Evolutionary conservation across 2,329 filamentous ascomycete genomes (phyloP), one percentile per base, ranked within the genome.

Genomic region (Exophiala viscosa): DNA sequence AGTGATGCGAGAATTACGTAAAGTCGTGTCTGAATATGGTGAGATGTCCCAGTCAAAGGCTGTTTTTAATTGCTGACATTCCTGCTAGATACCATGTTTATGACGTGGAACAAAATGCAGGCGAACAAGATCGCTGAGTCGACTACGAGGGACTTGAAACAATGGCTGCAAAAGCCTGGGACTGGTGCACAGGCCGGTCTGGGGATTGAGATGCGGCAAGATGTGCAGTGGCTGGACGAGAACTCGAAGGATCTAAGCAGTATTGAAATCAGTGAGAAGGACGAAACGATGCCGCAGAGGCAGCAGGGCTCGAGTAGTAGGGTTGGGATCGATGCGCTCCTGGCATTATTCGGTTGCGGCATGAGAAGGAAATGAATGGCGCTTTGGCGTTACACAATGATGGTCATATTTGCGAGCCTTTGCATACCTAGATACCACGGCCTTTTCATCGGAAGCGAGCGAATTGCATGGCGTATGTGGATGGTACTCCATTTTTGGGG

Each of bases 51-150:
- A n/a, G 15, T 33, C 14, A 7, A 5, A 46, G 13, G 9, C 32
- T 36, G 17, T 15, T 33, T 23, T n/a, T 33, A 15, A 32, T n/a
- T 32, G 28, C 48, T 55, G 38, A 60, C 34, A 28, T 28, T 14
- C 17, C 28, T 23, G 17, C 17, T 36, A 62, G 60, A 62, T 52
- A 58, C 61, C 31, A 55, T 62, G 7, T 61, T 62, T 41, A 51
- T 55, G 15, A 61, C 57, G n/a, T 62, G 60, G 60, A 56, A 38
- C 41, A 56, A 53, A 32, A 62, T 62, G 60, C 57, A 62, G 52
- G 48, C 52, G 31, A 59, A 56, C 45, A 55, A 49, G 46, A 57
- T 44, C 18, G 50, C 42, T 20, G 52, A 58, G 13, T 35, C 57
- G 45, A 57, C 54, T 13, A 58, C 52, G n/a, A 44, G 20, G 23